These are phyloP conservation scores for Lachancea sp. DNA, from an alignment of 805 yeast species.

Conservation along the genomic window DNA sequence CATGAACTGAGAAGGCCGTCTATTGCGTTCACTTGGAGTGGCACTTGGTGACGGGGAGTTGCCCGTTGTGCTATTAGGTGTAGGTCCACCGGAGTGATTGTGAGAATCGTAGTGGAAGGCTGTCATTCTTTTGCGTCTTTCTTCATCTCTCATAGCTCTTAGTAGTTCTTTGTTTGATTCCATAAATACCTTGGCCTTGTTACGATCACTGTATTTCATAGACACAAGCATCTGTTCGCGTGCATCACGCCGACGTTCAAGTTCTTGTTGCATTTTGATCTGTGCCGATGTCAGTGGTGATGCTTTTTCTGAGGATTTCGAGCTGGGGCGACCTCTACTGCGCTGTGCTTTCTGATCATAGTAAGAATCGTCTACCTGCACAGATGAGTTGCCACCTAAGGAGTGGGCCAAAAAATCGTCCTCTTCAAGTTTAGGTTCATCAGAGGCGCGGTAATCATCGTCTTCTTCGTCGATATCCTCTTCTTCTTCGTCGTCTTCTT, in stretches of 20 bases:
- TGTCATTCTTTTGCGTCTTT: conserved; percentile 27
- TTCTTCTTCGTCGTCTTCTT: conserved; percentile 1
- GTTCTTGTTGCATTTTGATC: conserved; percentile 23
- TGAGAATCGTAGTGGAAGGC: conserved; percentile 16
- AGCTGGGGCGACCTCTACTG: conserved; percentile 7
- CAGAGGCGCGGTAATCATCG: conserved; percentile 4
- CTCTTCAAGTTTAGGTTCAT: conserved; percentile 4
- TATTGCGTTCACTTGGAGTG: neutral
- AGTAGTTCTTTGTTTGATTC: conserved; percentile 29
- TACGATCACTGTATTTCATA: conserved; percentile 32
- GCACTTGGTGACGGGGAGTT: conserved; percentile 10
- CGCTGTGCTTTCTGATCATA: conserved; percentile 2
- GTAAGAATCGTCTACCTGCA: conserved; percentile 2
- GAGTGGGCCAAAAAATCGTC: conserved; percentile 3
- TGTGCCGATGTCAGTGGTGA: conserved; percentile 4
- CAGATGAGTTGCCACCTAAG: conserved; percentile 3
- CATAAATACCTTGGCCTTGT: conserved; percentile 30
- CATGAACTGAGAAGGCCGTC: conserved; percentile 2
- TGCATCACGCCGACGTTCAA: conserved; percentile 29
- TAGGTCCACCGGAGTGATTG: conserved; percentile 3
- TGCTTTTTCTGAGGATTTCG: conserved; percentile 8
- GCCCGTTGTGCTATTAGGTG: conserved; percentile 5
- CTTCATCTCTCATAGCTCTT: conserved; percentile 31
- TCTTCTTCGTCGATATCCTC: conserved; percentile 10
- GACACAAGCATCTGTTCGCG: conserved; percentile 32